Evolutionary conservation across 352 stramenopile species (phyloP), one percentile per base, ranked within the genome.

Genomic region (Phytopythium delawarense): DNA sequence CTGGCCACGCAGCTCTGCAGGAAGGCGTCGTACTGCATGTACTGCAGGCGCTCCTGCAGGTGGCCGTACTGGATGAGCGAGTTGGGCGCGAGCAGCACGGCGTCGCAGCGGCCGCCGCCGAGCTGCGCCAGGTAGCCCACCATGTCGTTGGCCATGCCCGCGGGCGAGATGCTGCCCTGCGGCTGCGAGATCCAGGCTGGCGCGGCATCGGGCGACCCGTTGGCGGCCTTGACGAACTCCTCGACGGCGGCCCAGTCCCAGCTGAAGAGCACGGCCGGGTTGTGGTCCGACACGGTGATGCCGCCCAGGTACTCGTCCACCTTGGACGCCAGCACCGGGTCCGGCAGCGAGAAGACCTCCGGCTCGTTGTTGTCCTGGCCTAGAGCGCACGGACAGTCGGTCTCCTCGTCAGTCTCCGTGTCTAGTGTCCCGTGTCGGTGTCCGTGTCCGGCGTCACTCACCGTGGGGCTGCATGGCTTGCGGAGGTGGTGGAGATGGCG

Each of bases 21-120:
- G 54, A 75, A 76, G 53, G 71, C 63, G 62, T 79, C 72, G 64
- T 79, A 75, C 59, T 79, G 69, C 69, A 79, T 79, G 59, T 79
- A 79, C 50, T 76, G 69, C 30, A 79, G 66, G 5, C 69, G 69
- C 48, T 76, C 72, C 64, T 76, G 69, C 56, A 79, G 59, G 23
- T 79, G 72, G 7, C 69, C 72, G 55, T 77, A 79, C 58, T 79
- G 72, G 42, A 79, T 79, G 50, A 79, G 69, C 59, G 69, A 75
- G 62, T 79, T 79, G 25, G 72, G 72, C 20, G 72, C 72, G 23
- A 79, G 59, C 23, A 79, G 61, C 37, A 79, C 62, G 61, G 69
- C 68, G 13, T 70, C 72, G 28, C 64, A 79, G 25, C 66, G 66
- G 28, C 72, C 72, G 30, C 72, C 72, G 48, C 69, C 70, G 8